A percentile compares a stretch with the other conserved stretches of the same genome.
These are phyloP conservation scores for Epithele typhae DNA, from an alignment of 768 basidiomycete species.

Conservation along the genomic window DNA sequence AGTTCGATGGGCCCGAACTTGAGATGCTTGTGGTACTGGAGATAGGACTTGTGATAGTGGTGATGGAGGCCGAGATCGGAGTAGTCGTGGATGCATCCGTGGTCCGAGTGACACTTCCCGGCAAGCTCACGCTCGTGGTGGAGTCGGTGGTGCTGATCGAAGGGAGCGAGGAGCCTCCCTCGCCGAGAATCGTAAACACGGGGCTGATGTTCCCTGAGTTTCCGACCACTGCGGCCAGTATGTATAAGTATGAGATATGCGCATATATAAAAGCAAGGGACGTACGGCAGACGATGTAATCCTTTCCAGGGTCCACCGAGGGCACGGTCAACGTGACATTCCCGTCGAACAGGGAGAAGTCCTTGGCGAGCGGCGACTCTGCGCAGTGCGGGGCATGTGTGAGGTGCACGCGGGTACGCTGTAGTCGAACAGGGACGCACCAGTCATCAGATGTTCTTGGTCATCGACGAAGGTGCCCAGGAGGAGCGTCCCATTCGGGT, in stretches of 20 bases:
- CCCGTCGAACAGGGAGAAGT: conserved; percentile 37
- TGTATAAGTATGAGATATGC: too few relatives aligned
- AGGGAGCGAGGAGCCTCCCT: conserved; percentile 1
- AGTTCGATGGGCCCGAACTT: too few relatives aligned
- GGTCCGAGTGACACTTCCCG: not conserved
- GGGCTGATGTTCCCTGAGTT: conserved; percentile 37
- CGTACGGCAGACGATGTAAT: conserved; percentile 46
- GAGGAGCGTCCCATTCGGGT: conserved; percentile 33
- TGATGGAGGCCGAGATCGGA: not conserved
- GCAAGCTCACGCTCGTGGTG: not conserved
- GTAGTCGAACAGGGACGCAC: too few relatives aligned
- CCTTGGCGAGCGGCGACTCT: conserved; percentile 41
- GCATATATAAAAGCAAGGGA: too few relatives aligned
- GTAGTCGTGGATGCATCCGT: not conserved
- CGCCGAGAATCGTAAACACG: conserved; percentile 24
- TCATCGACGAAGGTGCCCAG: conserved; percentile 37
- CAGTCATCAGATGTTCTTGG: conserved; percentile 45
- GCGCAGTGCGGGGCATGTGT: too few relatives aligned
- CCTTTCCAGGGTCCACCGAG: conserved; percentile 28
- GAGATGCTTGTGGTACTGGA: too few relatives aligned
- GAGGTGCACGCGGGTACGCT: too few relatives aligned
- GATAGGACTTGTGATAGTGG: too few relatives aligned
- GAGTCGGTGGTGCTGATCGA: not conserved
- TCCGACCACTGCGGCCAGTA: conserved; percentile 40
- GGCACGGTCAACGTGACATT: conserved; percentile 37